Conservation (phyloP, 768 basidiomycete species). For the Pulveroboletus sp. region DNA sequence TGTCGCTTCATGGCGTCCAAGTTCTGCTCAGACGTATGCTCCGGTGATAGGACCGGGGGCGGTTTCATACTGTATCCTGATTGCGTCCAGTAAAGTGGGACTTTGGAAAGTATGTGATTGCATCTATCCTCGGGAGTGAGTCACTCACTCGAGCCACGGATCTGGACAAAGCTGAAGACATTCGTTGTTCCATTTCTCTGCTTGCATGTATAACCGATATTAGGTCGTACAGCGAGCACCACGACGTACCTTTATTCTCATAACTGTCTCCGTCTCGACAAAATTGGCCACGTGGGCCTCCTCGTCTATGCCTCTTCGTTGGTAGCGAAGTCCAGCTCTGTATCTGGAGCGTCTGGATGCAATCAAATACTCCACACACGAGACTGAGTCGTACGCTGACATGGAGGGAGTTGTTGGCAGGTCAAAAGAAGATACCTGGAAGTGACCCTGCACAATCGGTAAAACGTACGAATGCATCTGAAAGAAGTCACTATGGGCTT, state of each 20-base stretch:
- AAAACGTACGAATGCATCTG: constrained; percentile 81
- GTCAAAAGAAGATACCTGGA: constrained; percentile 67
- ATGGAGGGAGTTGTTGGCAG: constrained; percentile 41
- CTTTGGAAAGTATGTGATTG: constrained; percentile 35
- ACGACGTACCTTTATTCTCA: constrained; percentile 65
- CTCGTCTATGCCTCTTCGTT: constrained; percentile 91
- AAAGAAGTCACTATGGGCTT: not conserved
- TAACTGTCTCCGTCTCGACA: constrained; percentile 90
- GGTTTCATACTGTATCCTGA: constrained; percentile 84
- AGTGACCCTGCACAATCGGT: constrained; percentile 92
- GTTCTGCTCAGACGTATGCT: constrained; percentile 70
- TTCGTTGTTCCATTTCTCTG: constrained; percentile 75
- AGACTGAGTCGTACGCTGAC: constrained; percentile 35
- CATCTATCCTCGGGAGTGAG: not conserved
- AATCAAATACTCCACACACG: constrained; percentile 69
- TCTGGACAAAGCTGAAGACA: constrained; percentile 84
- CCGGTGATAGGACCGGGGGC: constrained; percentile 68
- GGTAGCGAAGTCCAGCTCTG: constrained; percentile 90
- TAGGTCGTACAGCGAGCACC: not conserved
- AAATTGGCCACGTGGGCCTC: constrained; percentile 93
- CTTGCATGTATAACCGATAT: not conserved
- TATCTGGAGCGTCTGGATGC: constrained; percentile 84
- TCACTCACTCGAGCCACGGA: constrained; percentile 77
- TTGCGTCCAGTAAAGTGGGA: constrained; percentile 93
- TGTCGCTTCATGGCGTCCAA: constrained; percentile 68